phyloP scores from a whole-genome alignment of 345 rosid genomes.

The Orychophragmus violaceus region DNA sequence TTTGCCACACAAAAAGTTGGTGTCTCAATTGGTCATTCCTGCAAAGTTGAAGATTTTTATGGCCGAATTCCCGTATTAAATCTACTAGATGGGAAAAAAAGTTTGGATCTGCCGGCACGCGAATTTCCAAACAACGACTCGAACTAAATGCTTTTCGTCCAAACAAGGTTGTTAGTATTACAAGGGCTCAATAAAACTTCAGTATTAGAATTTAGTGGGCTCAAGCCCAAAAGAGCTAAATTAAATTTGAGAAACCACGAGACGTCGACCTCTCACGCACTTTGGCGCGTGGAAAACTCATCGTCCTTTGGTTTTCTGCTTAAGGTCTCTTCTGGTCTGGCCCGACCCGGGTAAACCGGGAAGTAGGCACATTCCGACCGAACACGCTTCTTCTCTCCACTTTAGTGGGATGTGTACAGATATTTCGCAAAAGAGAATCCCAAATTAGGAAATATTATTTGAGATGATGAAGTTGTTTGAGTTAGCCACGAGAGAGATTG shows the following conservation, averaged over 20 bases:
- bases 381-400: constrained; percentile 17
- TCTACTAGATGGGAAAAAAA: no score
- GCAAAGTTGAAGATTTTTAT: no score
- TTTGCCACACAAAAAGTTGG: no score
- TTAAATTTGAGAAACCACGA: neutral
- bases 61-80: no score
- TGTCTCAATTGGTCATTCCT: no score
- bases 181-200: neutral
- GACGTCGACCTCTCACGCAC: neutral
- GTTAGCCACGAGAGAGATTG: constrained; percentile 15
- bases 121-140: no score
- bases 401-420: constrained; percentile 17
- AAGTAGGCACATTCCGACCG: neutral
- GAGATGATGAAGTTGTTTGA: constrained; percentile 3
- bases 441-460: constrained; percentile 5
- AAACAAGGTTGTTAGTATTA: neutral
- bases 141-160: neutral
- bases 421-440: constrained; percentile 19
- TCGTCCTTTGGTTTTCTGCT: neutral
- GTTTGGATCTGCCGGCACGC: no score
- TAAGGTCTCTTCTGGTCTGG: neutral
- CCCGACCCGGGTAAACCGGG: neutral
- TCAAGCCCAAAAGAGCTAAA: constrained; percentile 7
- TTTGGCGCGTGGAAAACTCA: neutral
- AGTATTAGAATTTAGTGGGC: neutral